Evolutionary conservation across 1,139 yeast species (phyloP).

Genomic region (Candida anutae): DNA sequence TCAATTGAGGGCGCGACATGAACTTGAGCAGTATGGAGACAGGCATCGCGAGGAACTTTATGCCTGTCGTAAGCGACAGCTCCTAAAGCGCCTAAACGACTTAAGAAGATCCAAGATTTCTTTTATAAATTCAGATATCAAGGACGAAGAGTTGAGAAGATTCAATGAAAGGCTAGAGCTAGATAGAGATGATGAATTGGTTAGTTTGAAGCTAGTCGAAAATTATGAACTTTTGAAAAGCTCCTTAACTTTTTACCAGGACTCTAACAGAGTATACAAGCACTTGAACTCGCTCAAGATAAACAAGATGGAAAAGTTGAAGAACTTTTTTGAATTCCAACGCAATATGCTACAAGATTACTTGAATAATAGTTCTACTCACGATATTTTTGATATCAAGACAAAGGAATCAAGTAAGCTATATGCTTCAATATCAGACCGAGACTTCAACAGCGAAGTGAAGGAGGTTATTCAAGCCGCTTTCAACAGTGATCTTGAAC

Average conservation of each 20-base stretch:
- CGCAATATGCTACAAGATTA: constrained; percentile 19
- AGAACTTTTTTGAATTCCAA: constrained; percentile 36
- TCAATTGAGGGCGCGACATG: constrained; percentile 11
- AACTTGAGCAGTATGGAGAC: constrained; percentile 11
- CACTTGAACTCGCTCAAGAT: constrained; percentile 21
- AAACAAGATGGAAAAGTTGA: constrained; percentile 32
- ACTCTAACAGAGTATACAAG: constrained; percentile 30
- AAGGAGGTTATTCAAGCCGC: constrained; percentile 15
- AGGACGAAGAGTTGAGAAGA: constrained; percentile 24
- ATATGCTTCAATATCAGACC: constrained; percentile 22
- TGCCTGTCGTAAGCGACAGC: constrained; percentile 13
- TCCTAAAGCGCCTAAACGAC: constrained; percentile 19
- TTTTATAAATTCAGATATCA: constrained; percentile 14
- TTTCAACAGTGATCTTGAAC: constrained; percentile 6
- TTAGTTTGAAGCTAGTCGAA: constrained; percentile 25
- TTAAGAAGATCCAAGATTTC: constrained; percentile 20
- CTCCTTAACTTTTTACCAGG: constrained; percentile 29
- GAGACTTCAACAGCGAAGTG: constrained; percentile 23
- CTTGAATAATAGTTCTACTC: constrained; percentile 12
- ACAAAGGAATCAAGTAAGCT: constrained; percentile 29
- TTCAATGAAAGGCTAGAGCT: constrained; percentile 25
- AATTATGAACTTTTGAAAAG: constrained; percentile 29
- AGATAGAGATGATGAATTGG: constrained; percentile 31
- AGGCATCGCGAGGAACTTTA: constrained; percentile 15
- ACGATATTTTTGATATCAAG: constrained; percentile 26